phyloP scores from a whole-genome alignment of 768 basidiomycete species.

The Phylloporus sp. region DNA sequence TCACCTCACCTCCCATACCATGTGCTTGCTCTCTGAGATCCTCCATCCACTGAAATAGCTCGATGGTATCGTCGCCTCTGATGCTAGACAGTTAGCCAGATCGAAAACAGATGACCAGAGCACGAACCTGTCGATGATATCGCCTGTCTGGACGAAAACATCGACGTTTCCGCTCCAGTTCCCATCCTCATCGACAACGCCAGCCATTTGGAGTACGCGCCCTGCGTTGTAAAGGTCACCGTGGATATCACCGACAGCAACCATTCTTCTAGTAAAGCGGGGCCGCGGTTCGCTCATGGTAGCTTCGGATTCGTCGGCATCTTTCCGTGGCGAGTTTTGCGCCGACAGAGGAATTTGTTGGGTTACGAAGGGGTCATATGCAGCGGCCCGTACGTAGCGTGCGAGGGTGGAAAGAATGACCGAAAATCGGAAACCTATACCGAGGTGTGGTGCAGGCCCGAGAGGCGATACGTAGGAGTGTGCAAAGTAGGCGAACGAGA shows the following conservation, averaged over 20 bases:
- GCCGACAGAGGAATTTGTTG: conserved; percentile 10
- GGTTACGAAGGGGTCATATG: conserved; percentile 19
- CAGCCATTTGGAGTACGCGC: conserved; percentile 75
- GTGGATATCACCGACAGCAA: conserved; percentile 91
- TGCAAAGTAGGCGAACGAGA: conserved; percentile 29
- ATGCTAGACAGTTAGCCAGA: conserved; percentile 8
- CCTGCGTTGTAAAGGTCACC: conserved; percentile 81
- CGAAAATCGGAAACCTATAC: conserved; percentile 19
- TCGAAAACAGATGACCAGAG: background rate
- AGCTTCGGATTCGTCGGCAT: conserved; percentile 6
- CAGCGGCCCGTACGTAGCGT: conserved; percentile 21
- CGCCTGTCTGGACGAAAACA: conserved; percentile 91
- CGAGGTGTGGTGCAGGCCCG: conserved; percentile 31
- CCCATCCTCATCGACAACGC: conserved; percentile 65
- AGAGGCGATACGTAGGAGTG: conserved; percentile 31
- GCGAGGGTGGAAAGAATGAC: conserved; percentile 24
- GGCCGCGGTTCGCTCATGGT: conserved; percentile 25
- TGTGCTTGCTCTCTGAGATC: conserved; percentile 71
- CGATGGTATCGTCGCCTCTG: conserved; percentile 88
- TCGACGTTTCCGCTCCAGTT: conserved; percentile 83
- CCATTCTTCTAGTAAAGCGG: conserved; percentile 48
- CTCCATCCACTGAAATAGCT: conserved; percentile 83
- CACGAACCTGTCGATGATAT: conserved; percentile 85
- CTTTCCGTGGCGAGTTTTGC: conserved; percentile 3
- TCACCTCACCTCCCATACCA: conserved; percentile 62